Evolutionary conservation across 495 filamentous ascomycete species (phyloP).

Genomic region (Terfezia claveryi): DNA sequence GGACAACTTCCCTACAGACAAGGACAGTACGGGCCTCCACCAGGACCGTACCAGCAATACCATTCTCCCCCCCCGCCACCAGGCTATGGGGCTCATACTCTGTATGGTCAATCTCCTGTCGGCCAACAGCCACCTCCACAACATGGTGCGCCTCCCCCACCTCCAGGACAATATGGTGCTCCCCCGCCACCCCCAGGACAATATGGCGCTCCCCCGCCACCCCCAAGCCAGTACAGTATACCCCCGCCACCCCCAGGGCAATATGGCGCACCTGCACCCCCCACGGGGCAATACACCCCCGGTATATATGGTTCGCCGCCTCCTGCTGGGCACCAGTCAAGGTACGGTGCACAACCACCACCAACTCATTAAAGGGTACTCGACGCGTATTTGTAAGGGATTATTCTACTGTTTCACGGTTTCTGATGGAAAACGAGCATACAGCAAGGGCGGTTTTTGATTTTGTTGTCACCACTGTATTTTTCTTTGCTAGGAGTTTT

Average conservation of each 20-base stretch:
- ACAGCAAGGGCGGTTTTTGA: too few relatives aligned
- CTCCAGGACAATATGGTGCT: not conserved
- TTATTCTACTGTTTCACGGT: too few relatives aligned
- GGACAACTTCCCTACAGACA: constrained; percentile 1
- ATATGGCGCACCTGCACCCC: not conserved
- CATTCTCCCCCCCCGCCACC: constrained; percentile 7
- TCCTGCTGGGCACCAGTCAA: too few relatives aligned
- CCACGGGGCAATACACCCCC: too few relatives aligned
- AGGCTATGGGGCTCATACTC: constrained; percentile 8
- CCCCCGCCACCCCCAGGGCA: not conserved
- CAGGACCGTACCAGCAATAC: constrained; percentile 14
- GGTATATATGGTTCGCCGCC: too few relatives aligned
- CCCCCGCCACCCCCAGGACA: not conserved
- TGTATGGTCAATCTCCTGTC: constrained; percentile 2
- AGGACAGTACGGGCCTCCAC: constrained; percentile 15
- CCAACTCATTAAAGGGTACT: too few relatives aligned
- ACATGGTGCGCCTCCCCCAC: not conserved
- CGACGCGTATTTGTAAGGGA: too few relatives aligned
- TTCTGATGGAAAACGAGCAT: too few relatives aligned
- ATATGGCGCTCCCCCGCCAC: not conserved
- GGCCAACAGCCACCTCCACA: constrained; percentile 3
- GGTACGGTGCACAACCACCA: too few relatives aligned
- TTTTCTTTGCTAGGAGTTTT: too few relatives aligned
- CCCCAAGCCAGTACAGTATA: not conserved
- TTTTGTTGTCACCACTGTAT: too few relatives aligned